A percentile compares a stretch with the other conserved stretches of the same genome.
phyloP scores from a whole-genome alignment of 345 rosid genomes.

The rapeseed (Brassica napus) region DNA sequence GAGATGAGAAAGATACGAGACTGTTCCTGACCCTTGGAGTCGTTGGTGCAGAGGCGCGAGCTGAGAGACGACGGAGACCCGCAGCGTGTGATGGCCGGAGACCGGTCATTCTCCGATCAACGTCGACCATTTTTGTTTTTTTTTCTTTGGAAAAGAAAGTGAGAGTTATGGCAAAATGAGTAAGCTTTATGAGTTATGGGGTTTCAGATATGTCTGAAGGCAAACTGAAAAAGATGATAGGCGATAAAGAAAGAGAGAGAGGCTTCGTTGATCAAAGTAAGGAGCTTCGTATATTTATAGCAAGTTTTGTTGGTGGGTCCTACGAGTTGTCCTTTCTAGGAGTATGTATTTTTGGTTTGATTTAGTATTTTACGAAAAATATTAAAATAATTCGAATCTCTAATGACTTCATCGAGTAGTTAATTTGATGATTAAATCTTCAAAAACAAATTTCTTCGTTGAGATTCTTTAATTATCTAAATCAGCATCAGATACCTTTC shows the following conservation, averaged over 20 bases:
- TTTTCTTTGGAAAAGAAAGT: not conserved
- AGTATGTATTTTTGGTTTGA: not conserved
- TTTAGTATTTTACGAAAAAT: slow-evolving; percentile 13
- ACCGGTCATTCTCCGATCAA: slow-evolving; percentile 91
- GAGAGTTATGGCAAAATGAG: not conserved
- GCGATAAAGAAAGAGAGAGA: slow-evolving; percentile 18
- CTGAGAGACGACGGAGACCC: slow-evolving; percentile 93
- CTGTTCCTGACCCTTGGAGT: slow-evolving; percentile 57
- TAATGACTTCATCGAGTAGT: slow-evolving; percentile 34
- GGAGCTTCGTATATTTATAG: slow-evolving; percentile 36
- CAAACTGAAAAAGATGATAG: slow-evolving; percentile 34
- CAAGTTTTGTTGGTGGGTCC: slow-evolving; percentile 39
- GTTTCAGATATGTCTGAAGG: slow-evolving; percentile 41
- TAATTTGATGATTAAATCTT: slow-evolving; percentile 37
- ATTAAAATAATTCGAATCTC: slow-evolving; percentile 25
- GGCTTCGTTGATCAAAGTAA: slow-evolving; percentile 23
- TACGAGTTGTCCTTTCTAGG: slow-evolving; percentile 18
- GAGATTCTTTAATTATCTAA: slow-evolving; percentile 12
- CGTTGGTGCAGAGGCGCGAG: slow-evolving; percentile 79
- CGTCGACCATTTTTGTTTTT: slow-evolving; percentile 70
- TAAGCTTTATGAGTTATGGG: slow-evolving; percentile 40
- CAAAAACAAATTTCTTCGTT: not conserved
- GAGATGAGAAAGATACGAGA: slow-evolving; percentile 65
- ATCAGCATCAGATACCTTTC: slow-evolving; percentile 42
- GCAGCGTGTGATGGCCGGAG: slow-evolving; percentile 88